Percentiles rank a stretch among this genome's conserved stretches.
phyloP scores from a whole-genome alignment of 805 yeast species.

The Kluyveromyces wickerhamii region DNA sequence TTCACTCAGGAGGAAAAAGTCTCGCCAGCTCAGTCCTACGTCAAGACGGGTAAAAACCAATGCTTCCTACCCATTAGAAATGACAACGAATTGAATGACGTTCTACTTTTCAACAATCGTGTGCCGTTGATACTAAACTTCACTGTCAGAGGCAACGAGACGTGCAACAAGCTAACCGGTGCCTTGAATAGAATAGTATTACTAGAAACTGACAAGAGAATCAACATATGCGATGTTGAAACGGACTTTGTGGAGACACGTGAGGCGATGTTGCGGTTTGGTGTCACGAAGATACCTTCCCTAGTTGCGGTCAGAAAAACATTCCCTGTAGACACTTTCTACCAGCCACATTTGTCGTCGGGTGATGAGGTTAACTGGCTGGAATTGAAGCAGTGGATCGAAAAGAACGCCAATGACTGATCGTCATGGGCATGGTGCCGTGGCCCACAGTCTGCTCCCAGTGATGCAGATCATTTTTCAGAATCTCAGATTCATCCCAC shows the following conservation, averaged over 20 bases:
- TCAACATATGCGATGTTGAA: slow-evolving; percentile 65
- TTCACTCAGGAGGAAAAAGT: slow-evolving; percentile 3
- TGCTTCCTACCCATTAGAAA: slow-evolving; percentile 45
- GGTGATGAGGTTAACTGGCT: slow-evolving; percentile 36
- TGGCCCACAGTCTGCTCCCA: no score
- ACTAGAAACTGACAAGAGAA: slow-evolving; percentile 39
- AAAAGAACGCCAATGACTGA: slow-evolving; percentile 30
- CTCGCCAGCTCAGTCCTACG: slow-evolving; percentile 7
- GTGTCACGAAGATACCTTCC: slow-evolving; percentile 52
- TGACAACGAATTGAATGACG: slow-evolving; percentile 50
- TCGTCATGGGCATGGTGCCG: no score
- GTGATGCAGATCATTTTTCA: no score
- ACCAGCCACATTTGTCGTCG: slow-evolving; percentile 17
- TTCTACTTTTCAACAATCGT: slow-evolving; percentile 38
- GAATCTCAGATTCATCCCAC: no score
- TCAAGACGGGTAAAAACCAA: slow-evolving; percentile 10
- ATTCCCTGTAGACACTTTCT: slow-evolving; percentile 40
- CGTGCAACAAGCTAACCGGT: slow-evolving; percentile 55
- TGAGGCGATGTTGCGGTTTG: slow-evolving; percentile 50
- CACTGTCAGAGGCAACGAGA: slow-evolving; percentile 55
- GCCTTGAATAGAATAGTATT: slow-evolving; percentile 47
- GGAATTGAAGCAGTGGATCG: slow-evolving; percentile 37
- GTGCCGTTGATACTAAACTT: slow-evolving; percentile 66
- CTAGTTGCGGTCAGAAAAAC: slow-evolving; percentile 62
- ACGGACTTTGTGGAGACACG: slow-evolving; percentile 57